Conservation (phyloP, 257 asterid species). For the Nicotiana knightiana region DNA sequence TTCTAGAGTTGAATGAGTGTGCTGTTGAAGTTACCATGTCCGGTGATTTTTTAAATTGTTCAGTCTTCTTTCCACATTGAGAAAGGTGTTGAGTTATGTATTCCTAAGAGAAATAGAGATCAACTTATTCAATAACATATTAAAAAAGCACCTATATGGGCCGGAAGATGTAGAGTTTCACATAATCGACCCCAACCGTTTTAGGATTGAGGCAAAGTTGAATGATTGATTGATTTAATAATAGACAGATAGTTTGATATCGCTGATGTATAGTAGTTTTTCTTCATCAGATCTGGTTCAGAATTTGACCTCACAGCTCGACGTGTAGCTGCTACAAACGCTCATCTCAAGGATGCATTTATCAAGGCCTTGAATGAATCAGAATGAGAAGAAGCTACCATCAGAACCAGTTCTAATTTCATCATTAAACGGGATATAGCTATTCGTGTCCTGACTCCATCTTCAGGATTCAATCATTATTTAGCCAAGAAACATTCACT, state of each 20-base stretch:
- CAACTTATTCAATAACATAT: background rate
- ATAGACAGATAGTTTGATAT: background rate
- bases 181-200: background rate
- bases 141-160: background rate
- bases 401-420: background rate
- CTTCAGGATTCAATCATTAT: conserved; percentile 3
- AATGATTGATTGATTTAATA: background rate
- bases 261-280: background rate
- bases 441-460: background rate
- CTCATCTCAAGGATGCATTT: conserved; percentile 55
- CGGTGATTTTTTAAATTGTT: too few species aligned
- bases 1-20: too few species aligned
- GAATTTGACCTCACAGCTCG: conserved; percentile 66
- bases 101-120: background rate
- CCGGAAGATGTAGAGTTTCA: background rate
- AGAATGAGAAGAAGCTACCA: conserved; percentile 33
- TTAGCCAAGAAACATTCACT: background rate
- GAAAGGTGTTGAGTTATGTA: background rate
- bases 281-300: conserved; percentile 49
- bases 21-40: too few species aligned
- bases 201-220: background rate
- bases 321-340: conserved; percentile 71
- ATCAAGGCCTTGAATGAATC: conserved; percentile 50
- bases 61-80: too few species aligned
- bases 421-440: background rate